A percentile compares a stretch with the other conserved stretches of the same genome.
Evolutionary conservation across 768 basidiomycete species (phyloP).

Genomic region (Russula virescens): DNA sequence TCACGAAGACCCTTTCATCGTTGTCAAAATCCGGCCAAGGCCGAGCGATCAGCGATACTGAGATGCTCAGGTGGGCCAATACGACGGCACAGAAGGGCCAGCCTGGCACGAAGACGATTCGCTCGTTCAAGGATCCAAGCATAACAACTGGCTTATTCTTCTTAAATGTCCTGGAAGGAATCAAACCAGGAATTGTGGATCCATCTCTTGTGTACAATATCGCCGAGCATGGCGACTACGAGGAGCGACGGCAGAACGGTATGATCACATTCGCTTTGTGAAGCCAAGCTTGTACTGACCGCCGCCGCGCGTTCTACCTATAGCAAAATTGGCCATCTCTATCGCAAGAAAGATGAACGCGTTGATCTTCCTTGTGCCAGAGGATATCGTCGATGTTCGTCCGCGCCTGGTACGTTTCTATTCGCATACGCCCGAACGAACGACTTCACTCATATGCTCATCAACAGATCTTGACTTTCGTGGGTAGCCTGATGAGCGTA

Average conservation of each 20-base stretch:
- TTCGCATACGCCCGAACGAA: neutral
- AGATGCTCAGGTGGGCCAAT: slow-evolving; percentile 97
- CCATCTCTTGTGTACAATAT: slow-evolving; percentile 70
- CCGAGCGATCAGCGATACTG: slow-evolving; percentile 80
- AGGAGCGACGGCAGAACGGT: slow-evolving; percentile 93
- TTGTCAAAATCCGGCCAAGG: slow-evolving; percentile 66
- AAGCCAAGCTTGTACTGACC: neutral
- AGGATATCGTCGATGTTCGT: slow-evolving; percentile 93
- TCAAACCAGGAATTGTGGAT: slow-evolving; percentile 94
- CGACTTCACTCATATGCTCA: neutral
- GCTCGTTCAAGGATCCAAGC: slow-evolving; percentile 92
- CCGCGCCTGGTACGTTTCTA: slow-evolving; percentile 60
- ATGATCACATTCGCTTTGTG: slow-evolving; percentile 22
- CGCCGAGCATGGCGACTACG: slow-evolving; percentile 58
- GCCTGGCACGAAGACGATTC: slow-evolving; percentile 53
- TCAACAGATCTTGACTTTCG: slow-evolving; percentile 84
- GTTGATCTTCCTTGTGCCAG: slow-evolving; percentile 93
- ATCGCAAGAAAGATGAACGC: slow-evolving; percentile 98
- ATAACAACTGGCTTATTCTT: slow-evolving; percentile 89
- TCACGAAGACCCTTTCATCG: slow-evolving; percentile 80
- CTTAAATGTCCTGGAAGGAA: slow-evolving; percentile 84
- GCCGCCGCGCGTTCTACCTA: neutral
- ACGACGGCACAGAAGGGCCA: slow-evolving; percentile 73
- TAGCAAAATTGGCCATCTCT: slow-evolving; percentile 95
- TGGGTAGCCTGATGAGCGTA: slow-evolving; percentile 86